Evolutionary conservation across 139 green algal species (phyloP).

Genomic region (Chlorella sp.): DNA sequence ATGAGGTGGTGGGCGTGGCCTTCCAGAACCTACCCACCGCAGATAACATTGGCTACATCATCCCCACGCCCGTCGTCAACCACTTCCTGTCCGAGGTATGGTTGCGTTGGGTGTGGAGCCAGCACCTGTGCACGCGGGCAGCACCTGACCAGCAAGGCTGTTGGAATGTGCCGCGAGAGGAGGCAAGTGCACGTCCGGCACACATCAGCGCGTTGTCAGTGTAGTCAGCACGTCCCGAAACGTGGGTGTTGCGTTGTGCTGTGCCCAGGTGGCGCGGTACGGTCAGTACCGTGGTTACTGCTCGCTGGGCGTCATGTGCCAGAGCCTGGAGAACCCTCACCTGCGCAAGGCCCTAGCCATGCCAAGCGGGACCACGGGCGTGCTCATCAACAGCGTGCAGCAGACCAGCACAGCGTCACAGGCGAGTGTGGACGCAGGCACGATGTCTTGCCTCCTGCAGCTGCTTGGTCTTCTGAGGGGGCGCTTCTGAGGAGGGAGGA

Average conservation of each 20-base stretch:
- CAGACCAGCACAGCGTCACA: conserved; percentile 29
- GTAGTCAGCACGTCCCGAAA: too few relatives aligned
- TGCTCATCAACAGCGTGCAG: conserved; percentile 66
- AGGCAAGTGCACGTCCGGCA: too few relatives aligned
- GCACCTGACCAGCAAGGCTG: too few relatives aligned
- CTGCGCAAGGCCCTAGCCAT: conserved; percentile 53
- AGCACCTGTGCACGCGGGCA: too few relatives aligned
- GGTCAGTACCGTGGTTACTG: conserved; percentile 47
- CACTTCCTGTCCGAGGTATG: conserved; percentile 40
- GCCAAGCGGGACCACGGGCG: conserved; percentile 35
- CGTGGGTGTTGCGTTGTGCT: not conserved
- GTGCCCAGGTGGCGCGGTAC: conserved; percentile 26
- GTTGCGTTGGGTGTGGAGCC: too few relatives aligned
- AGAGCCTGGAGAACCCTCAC: conserved; percentile 64
- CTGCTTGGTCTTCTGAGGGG: too few relatives aligned
- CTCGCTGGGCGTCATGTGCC: conserved; percentile 58
- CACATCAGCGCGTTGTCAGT: too few relatives aligned
- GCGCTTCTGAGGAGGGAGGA: too few relatives aligned
- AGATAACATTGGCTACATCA: conserved; percentile 63
- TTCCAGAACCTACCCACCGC: conserved; percentile 61
- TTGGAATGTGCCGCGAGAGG: too few relatives aligned
- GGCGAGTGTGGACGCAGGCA: too few relatives aligned
- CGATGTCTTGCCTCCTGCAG: too few relatives aligned
- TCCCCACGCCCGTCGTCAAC: conserved; percentile 36
- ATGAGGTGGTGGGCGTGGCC: conserved; percentile 53